Evolutionary conservation across 768 basidiomycete species (phyloP), one percentile per base, ranked within the genome.

Genomic region (Suillus lakei): DNA sequence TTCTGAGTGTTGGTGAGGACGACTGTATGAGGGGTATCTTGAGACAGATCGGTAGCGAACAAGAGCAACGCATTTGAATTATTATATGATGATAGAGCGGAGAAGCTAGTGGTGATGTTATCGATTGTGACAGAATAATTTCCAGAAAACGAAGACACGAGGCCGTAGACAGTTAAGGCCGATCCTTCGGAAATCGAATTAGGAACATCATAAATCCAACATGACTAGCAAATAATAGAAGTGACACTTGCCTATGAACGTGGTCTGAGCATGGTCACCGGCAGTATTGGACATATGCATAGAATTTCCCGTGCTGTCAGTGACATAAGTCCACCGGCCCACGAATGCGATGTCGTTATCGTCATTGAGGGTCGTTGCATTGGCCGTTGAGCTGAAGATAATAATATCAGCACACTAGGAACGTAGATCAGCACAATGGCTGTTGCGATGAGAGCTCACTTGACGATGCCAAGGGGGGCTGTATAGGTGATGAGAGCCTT

Each of bases 11-110:
- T 93, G 34, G 76, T 76, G 44, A 94, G 77, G 15, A 80, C 72
- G 28, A 94, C 71, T 4, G 78, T 71, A 71, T 94, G 91, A 16
- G 69, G 61, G 8, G 67, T 38, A 60, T 75, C 77, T 16, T 84
- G 79, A 68, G 91, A 80, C 53, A 94, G 82, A 21, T 85, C 86
- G 23, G 86, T 86, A 44, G 85, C 82, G 69, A 84, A 88, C 73
- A 88, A 93, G 13, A 94, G 80, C 5, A 92, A 78, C 13, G 86
- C 80, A 64, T 84, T 73, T 54, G 81, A 73, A 34, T 84, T 77
- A 43, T 77, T 81, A 71, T 85, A 89, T 0, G 87, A 86, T 5
- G 89, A 85, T 62, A 76, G 75, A 3, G 83, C 85, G 36, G 84
- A 85, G 60, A 87, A 77, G 3, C 68, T 76, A 38, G 84, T 81